phyloP scores from a whole-genome alignment of 164 flowering plant species.

The Piper longum region DNA sequence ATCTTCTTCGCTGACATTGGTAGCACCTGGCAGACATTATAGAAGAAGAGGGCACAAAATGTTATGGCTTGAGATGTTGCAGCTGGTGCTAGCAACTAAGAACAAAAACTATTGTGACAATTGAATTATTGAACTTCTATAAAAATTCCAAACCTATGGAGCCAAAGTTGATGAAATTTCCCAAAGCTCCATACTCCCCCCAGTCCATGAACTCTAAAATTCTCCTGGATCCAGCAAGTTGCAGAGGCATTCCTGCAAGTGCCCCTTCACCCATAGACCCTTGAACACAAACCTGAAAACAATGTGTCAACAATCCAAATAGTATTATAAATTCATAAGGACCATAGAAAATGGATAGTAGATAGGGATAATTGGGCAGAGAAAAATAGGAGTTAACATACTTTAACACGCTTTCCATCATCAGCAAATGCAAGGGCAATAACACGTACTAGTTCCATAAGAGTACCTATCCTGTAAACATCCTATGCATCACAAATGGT shows the following conservation, averaged over 20 bases:
- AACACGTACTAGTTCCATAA: conserved; percentile 79
- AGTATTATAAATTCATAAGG: neutral
- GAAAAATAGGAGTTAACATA: conserved; percentile 6
- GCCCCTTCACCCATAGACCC: conserved; percentile 98
- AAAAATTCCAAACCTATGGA: conserved; percentile 53
- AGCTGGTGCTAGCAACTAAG: neutral
- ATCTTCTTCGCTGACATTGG: conserved; percentile 76
- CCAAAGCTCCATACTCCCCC: conserved; percentile 81
- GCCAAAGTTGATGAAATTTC: conserved; percentile 71
- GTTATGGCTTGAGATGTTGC: too few species aligned
- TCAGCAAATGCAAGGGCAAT: conserved; percentile 91
- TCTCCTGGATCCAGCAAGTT: conserved; percentile 79
- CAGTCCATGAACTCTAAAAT: conserved; percentile 97
- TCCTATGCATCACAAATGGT: conserved; percentile 40
- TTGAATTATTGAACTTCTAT: neutral
- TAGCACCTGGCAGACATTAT: conserved; percentile 39
- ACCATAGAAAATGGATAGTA: neutral
- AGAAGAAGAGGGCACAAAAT: neutral
- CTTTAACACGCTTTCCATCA: conserved; percentile 94
- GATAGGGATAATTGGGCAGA: neutral
- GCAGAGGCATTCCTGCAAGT: conserved; percentile 90
- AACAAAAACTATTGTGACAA: neutral
- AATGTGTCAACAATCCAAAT: neutral
- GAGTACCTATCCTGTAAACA: conserved; percentile 95
- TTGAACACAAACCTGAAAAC: conserved; percentile 80